phyloP scores from a whole-genome alignment of 164 flowering plant species.

The Stephania cephalantha region DNA sequence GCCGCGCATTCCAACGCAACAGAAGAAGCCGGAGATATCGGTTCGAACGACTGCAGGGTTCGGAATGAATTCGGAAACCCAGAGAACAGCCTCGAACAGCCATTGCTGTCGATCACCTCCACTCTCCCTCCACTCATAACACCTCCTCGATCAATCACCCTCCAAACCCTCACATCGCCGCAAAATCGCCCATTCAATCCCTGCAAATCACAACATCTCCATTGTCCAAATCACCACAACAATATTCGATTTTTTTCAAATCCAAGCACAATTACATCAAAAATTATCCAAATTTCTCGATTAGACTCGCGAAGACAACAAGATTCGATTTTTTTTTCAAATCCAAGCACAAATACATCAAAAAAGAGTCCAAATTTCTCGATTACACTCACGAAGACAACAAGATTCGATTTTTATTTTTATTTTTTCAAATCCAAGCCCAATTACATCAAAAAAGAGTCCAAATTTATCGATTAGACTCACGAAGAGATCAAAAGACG shows the following conservation, averaged over 20 bases:
- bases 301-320: too few species aligned
- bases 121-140: conserved; percentile 27
- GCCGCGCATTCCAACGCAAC: conserved; percentile 17
- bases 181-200: neutral
- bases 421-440: too few species aligned
- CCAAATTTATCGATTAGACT: neutral
- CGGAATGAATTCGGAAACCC: conserved; percentile 36
- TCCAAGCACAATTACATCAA: neutral
- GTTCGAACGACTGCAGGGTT: conserved; percentile 25
- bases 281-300: neutral
- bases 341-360: too few species aligned
- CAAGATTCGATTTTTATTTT: too few species aligned
- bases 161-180: neutral
- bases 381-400: too few species aligned
- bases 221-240: neutral
- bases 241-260: neutral
- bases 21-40: conserved; percentile 38
- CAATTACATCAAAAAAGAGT: neutral
- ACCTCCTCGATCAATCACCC: neutral
- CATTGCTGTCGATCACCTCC: conserved; percentile 46
- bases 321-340: too few species aligned
- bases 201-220: neutral
- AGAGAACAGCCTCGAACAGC: conserved; percentile 45
- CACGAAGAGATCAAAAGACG: neutral
- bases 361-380: too few species aligned